Evolutionary conservation across 2,329 filamentous ascomycete species (phyloP), one percentile per base, ranked within the genome.

Genomic region (Verticillium klebahnii): DNA sequence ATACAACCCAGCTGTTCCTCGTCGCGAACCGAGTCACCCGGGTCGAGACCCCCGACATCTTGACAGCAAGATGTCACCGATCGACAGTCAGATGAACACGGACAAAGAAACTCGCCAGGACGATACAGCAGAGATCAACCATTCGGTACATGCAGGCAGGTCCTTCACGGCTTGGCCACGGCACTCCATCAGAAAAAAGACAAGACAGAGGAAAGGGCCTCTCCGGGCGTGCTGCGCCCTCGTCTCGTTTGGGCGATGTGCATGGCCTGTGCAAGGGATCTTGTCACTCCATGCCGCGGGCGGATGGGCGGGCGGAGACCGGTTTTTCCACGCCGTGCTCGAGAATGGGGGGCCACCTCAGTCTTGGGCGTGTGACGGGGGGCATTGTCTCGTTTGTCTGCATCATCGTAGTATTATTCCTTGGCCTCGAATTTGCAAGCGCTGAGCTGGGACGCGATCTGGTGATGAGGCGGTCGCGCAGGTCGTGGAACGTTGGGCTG

Each of bases 341-440:
- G 9, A 9, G 23, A 23, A 2, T 25, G 3, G 11, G 45, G 9
- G 7, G 19, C 5, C 25, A n/a, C 45, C 45, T 50, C 45, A 9
- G 11, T n/a, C 17, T 15, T 15, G 57, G 57, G 25, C 63, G 62
- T 62, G 62, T 60, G 56, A 62, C 57, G 37, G 34, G 59, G 29
- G 36, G 50, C 17, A 45, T 56, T 62, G 60, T 60, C 60, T 64
- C 60, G 50, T 62, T 60, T 45, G 58, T 62, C 63, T 65, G 63
- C 63, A 65, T 60, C 62, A 65, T 65, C 63, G 60, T 4, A 29
- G 29, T 60, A 58, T 64, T 50, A 54, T 39, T 60, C 63, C 36
- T 40, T 60, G 45, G n/a, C n/a, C 25, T n/a, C n/a, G n/a, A 23
- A 36, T 14, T n/a, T 50, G 45, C 45, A 14, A 6, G 45, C 19